Percentiles rank a stretch among this genome's conserved stretches.
Conservation (phyloP, 2,329 filamentous ascomycete genomes). For the Talaromyces sp. region DNA sequence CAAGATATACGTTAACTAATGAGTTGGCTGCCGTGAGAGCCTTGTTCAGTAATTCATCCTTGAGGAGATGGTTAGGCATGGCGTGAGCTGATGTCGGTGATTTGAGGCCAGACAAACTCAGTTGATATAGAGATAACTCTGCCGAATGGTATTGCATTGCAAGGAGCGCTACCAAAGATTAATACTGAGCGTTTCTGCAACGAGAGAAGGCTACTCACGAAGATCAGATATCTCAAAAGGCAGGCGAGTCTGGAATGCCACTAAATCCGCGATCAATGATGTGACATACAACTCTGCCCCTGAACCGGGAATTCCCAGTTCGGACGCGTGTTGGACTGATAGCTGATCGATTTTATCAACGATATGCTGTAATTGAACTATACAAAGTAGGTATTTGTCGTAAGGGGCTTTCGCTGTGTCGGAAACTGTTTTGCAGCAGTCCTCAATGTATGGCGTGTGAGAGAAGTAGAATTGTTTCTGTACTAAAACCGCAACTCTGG, state of each 20-base stretch:
- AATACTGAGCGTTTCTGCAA: not conserved
- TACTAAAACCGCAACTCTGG: constrained; percentile 24
- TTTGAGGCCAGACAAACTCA: not conserved
- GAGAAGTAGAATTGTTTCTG: not conserved
- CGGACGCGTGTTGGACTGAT: not conserved
- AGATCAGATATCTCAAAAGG: not conserved
- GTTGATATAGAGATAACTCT: not conserved
- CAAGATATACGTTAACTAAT: constrained; percentile 34
- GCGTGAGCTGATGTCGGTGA: not conserved
- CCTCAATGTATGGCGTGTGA: not conserved
- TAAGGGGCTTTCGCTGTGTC: not conserved
- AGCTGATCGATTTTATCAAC: not conserved
- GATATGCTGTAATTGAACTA: constrained; percentile 31
- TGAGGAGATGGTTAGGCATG: not conserved
- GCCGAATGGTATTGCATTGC: not conserved
- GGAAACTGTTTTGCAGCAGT: not conserved
- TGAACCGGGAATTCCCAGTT: constrained; percentile 11
- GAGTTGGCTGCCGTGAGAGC: constrained; percentile 28
- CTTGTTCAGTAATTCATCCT: constrained; percentile 14
- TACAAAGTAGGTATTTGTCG: constrained; percentile 22
- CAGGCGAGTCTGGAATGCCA: not conserved
- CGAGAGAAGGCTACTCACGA: not conserved
- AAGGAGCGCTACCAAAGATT: not conserved
- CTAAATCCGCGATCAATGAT: constrained; percentile 23
- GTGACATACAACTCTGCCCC: constrained; percentile 33